A percentile compares a stretch with the other conserved stretches of the same genome.
phyloP scores from a whole-genome alignment of 1,139 yeast genomes.

The Pichia sp. region DNA sequence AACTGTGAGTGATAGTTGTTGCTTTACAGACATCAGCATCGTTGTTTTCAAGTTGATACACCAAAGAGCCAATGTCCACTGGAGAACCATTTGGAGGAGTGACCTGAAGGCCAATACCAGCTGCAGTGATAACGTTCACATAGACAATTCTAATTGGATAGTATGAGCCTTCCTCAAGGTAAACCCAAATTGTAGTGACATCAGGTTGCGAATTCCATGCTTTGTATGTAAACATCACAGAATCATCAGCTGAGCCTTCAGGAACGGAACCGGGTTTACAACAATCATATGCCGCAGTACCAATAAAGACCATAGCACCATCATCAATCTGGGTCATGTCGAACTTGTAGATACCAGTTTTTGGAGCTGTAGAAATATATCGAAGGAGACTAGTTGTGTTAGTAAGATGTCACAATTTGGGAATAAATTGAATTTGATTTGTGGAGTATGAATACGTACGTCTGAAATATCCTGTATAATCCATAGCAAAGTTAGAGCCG shows the following conservation, averaged over 20 bases:
- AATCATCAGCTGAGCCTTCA: slow-evolving; percentile 5
- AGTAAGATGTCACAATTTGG: neutral
- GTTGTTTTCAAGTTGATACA: slow-evolving; percentile 8
- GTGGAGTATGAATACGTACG: slow-evolving; percentile 6
- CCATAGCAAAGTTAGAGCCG: slow-evolving; percentile 8
- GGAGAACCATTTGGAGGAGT: slow-evolving; percentile 14
- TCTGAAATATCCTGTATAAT: slow-evolving; percentile 10
- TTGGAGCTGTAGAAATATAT: slow-evolving; percentile 9
- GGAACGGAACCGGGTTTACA: slow-evolving; percentile 17
- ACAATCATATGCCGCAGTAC: slow-evolving; percentile 25
- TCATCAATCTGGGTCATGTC: slow-evolving; percentile 21
- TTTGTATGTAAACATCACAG: slow-evolving; percentile 5
- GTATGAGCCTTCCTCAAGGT: slow-evolving; percentile 9
- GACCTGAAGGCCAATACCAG: slow-evolving; percentile 11
- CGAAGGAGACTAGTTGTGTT: neutral
- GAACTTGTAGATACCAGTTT: slow-evolving; percentile 23
- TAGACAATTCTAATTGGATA: slow-evolving; percentile 16
- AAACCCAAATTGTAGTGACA: slow-evolving; percentile 1
- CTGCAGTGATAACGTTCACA: slow-evolving; percentile 6
- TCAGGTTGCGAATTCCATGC: slow-evolving; percentile 1
- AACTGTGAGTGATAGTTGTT: slow-evolving; percentile 1
- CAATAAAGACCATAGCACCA: slow-evolving; percentile 22
- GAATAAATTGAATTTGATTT: too few species aligned
- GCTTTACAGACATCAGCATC: slow-evolving; percentile 6
- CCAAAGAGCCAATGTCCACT: slow-evolving; percentile 5